Base-by-base conservation (phyloP, 768 basidiomycete genomes). In the Amanita polypyramis region DNA sequence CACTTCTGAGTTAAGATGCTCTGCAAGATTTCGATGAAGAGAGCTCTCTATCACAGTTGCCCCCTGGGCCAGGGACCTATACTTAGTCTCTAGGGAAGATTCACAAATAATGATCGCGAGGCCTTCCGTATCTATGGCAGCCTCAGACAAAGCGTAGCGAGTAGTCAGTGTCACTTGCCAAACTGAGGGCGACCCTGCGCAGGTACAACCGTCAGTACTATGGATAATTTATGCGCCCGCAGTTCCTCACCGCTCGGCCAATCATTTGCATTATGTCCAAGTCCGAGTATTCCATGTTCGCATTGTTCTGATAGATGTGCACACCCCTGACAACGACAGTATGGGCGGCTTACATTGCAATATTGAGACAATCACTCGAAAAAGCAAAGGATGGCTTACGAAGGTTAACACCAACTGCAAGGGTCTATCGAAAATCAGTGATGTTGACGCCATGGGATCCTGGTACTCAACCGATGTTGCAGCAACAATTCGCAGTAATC, bases 211-310 rank as follows among this genome's bases (percentile, higher is more conserved):
- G 36, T 20, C 15, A 43, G 29, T 23, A 19, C 5, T 44, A 15
- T 20, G 9, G 23, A 12, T 37, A 15, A 27, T 11, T 42, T 32
- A 49, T 14, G 29, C 15, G 25, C 17, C 42, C 21, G 49, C 42
- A 29, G 10, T 33, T n/a, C n/a, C 80, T 62, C 60, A 89, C 88
- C 36, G 93, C 93, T 40, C 96, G 79, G 5, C 95, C 96, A 50
- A 97, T 77, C 95, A 97, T 97, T 63, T 96, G 94, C 74, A 89
- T 80, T 23, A 97, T 73, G 56, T 97, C 96, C 4, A 96, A 72
- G 60, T 96, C 94, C 0, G 85, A 84, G 62, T 96, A 96, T 56
- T 97, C 93, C 29, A 73, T 70, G 40, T 78, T 77, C 12, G 68
- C 68, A 38, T 74, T 77, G 43, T 83, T 84, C 52, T 82, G 77